Percentiles rank a stretch among this genome's conserved stretches.
Conservation (phyloP, 495 filamentous ascomycete species). For the Oleoguttula mirabilis region DNA sequence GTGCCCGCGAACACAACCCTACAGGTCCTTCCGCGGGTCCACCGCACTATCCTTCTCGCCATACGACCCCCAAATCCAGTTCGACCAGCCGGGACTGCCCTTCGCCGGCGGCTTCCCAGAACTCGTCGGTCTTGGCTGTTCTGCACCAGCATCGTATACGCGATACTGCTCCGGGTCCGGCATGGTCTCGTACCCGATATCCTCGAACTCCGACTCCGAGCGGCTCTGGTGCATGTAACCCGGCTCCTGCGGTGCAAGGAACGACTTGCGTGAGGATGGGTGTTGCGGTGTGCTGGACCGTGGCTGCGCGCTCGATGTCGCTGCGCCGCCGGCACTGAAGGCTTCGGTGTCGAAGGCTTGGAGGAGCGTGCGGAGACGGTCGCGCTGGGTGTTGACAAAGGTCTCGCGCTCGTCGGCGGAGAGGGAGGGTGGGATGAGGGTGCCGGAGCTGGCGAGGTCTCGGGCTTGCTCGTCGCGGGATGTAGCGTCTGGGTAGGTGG, state of each 20-base stretch:
- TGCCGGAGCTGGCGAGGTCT: slow-evolving; percentile 45
- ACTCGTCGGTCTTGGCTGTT: not conserved
- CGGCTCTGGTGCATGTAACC: slow-evolving; percentile 16
- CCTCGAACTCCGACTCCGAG: slow-evolving; percentile 22
- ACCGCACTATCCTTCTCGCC: slow-evolving; percentile 17
- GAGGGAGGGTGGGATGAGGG: slow-evolving; percentile 55
- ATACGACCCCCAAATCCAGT: slow-evolving; percentile 18
- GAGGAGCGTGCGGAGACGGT: slow-evolving; percentile 56
- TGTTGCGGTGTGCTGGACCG: slow-evolving; percentile 5
- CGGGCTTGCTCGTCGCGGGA: slow-evolving; percentile 40
- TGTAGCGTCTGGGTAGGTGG: slow-evolving; percentile 32
- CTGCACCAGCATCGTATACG: not conserved
- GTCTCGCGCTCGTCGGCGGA: slow-evolving; percentile 44
- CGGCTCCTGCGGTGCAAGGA: slow-evolving; percentile 5
- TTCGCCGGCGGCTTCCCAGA: slow-evolving; percentile 2
- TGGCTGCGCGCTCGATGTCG: slow-evolving; percentile 2
- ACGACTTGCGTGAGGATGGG: slow-evolving; percentile 14
- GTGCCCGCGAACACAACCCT: slow-evolving; percentile 1
- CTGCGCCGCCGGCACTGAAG: slow-evolving; percentile 18
- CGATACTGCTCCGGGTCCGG: slow-evolving; percentile 20
- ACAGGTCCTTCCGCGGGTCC: slow-evolving; percentile 12
- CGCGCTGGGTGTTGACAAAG: slow-evolving; percentile 61
- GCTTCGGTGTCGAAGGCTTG: slow-evolving; percentile 67
- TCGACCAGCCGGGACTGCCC: slow-evolving; percentile 13
- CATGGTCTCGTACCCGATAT: slow-evolving; percentile 21